Conservation (phyloP, 2,329 filamentous ascomycete species). For the Sporothrix euskadiensis region DNA sequence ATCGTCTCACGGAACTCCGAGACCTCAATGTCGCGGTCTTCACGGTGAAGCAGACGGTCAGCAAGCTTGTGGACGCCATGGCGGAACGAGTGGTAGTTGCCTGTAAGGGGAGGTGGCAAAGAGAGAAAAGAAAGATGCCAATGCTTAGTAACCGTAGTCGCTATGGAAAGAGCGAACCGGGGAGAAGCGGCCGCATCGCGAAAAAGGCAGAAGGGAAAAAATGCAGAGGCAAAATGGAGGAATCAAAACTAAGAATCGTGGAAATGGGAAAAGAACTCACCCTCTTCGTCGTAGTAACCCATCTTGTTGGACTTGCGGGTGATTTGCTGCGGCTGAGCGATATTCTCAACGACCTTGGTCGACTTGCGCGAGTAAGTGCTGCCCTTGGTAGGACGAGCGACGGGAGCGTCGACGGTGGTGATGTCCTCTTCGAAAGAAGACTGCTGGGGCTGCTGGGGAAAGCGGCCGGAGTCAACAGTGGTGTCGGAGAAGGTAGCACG, state of each 20-base stretch:
- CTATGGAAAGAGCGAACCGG: constrained; percentile 29
- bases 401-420: constrained; percentile 54
- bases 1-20: constrained; percentile 49
- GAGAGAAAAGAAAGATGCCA: neutral
- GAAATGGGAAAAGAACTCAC: constrained; percentile 43
- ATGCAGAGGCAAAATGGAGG: neutral
- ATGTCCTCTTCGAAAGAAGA: constrained; percentile 53
- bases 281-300: constrained; percentile 66
- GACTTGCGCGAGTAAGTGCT: constrained; percentile 55
- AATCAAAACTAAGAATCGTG: neutral
- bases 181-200: neutral
- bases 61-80: constrained; percentile 58
- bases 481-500: constrained; percentile 38
- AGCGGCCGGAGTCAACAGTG: constrained; percentile 42
- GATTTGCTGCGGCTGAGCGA: constrained; percentile 51
- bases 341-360: constrained; percentile 64
- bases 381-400: constrained; percentile 43
- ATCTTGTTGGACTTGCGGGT: constrained; percentile 58
- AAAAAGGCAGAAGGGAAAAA: neutral
- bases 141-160: constrained; percentile 29
- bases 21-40: constrained; percentile 52
- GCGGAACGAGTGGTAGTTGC: constrained; percentile 61
- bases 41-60: constrained; percentile 54
- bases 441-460: constrained; percentile 42
- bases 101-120: constrained; percentile 39